Percentiles rank a stretch among this genome's conserved stretches.
Conservation (phyloP, 805 yeast genomes). For the Wickerhamomyces strasburgensis region DNA sequence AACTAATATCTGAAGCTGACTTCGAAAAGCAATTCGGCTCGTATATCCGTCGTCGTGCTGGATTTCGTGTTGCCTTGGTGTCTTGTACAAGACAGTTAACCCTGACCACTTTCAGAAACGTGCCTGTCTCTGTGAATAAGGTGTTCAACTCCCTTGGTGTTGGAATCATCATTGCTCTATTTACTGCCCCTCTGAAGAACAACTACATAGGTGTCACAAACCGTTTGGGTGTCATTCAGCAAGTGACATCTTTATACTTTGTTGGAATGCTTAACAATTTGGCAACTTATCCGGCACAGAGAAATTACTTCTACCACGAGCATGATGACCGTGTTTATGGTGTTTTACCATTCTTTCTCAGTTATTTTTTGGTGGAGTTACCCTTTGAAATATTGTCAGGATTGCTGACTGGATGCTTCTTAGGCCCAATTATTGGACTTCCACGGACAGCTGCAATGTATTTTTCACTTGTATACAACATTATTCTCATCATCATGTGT, state of each 20-base stretch:
- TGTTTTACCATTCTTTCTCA: constrained; percentile 55
- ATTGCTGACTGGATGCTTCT: constrained; percentile 52
- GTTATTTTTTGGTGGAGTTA: constrained; percentile 56
- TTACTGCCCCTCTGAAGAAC: constrained; percentile 53
- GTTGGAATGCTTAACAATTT: constrained; percentile 79
- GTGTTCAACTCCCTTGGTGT: constrained; percentile 61
- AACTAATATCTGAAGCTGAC: constrained; percentile 8
- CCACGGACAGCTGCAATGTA: constrained; percentile 64
- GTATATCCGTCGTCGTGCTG: constrained; percentile 17
- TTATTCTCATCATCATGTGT: constrained; percentile 54
- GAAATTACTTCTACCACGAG: constrained; percentile 77
- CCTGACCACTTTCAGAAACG: constrained; percentile 36
- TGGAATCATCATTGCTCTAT: constrained; percentile 65
- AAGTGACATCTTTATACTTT: constrained; percentile 65
- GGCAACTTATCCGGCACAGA: constrained; percentile 68
- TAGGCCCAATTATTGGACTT: constrained; percentile 68
- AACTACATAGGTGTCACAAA: constrained; percentile 50
- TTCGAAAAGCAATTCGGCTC: constrained; percentile 12
- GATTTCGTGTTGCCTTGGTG: constrained; percentile 16
- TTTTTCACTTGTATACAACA: constrained; percentile 55
- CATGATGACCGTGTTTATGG: constrained; percentile 71
- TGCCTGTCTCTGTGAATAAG: constrained; percentile 59
- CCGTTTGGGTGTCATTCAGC: constrained; percentile 74
- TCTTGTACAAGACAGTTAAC: constrained; percentile 20
- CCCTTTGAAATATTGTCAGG: constrained; percentile 64